phyloP scores from a whole-genome alignment of 2,329 filamentous ascomycete genomes.

The Trichoderma afroharzianum region DNA sequence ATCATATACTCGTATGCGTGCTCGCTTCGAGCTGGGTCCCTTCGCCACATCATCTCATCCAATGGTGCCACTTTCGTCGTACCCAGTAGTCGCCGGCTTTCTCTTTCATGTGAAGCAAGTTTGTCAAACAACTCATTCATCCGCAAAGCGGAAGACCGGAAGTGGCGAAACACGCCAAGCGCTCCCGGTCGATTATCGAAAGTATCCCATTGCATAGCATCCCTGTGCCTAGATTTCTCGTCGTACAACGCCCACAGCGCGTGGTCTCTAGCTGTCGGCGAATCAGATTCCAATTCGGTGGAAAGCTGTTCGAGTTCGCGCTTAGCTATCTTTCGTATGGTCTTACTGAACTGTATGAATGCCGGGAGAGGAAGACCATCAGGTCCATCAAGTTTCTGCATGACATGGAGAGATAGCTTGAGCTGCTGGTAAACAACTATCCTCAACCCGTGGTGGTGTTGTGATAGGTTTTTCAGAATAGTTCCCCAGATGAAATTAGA shows the following conservation, averaged over 20 bases:
- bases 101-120: constrained; percentile 26
- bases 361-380: constrained; percentile 23
- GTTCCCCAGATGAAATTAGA: constrained; percentile 31
- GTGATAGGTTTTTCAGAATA: constrained; percentile 34
- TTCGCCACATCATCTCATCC: constrained; percentile 33
- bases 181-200: not conserved
- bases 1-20: constrained; percentile 57
- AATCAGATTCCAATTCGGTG: constrained; percentile 18
- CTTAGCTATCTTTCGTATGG: constrained; percentile 22
- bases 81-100: constrained; percentile 21
- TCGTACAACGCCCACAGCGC: constrained; percentile 10
- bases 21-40: constrained; percentile 36
- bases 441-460: constrained; percentile 27
- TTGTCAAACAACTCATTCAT: constrained; percentile 29
- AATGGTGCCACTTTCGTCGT: constrained; percentile 27
- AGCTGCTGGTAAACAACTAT: constrained; percentile 31
- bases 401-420: constrained; percentile 26
- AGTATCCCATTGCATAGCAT: constrained; percentile 5
- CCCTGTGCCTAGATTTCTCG: not conserved
- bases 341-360: constrained; percentile 24
- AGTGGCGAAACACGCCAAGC: constrained; percentile 12
- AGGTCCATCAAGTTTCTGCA: constrained; percentile 28
- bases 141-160: constrained; percentile 23
- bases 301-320: constrained; percentile 26
- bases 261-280: constrained; percentile 7